A percentile compares a stretch with the other conserved stretches of the same genome.
These are phyloP conservation scores for Akanthomyces dipterigenus DNA, from an alignment of 2,329 filamentous ascomycete species.

Conservation along the genomic window DNA sequence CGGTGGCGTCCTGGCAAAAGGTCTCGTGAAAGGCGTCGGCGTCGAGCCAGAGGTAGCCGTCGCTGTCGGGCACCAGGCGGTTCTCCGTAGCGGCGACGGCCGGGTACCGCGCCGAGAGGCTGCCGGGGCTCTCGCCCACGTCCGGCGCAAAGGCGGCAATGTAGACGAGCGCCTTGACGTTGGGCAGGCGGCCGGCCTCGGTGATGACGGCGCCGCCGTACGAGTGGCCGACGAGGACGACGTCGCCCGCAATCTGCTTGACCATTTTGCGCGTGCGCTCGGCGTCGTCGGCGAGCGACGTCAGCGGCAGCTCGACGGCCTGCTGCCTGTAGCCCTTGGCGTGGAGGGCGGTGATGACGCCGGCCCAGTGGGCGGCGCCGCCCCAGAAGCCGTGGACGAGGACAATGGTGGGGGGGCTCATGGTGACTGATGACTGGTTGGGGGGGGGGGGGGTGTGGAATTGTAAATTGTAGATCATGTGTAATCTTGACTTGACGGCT, in stretches of 20 bases:
- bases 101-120: slow-evolving; percentile 6
- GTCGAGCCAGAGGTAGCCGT: slow-evolving; percentile 9
- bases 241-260: neutral
- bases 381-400: slow-evolving; percentile 11
- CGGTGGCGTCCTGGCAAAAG: slow-evolving; percentile 4
- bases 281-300: slow-evolving; percentile 6
- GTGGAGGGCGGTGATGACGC: neutral
- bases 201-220: slow-evolving; percentile 10
- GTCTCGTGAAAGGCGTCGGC: slow-evolving; percentile 2
- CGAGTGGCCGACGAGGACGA: slow-evolving; percentile 6
- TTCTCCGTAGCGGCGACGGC: slow-evolving; percentile 5
- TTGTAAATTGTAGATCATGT: neutral
- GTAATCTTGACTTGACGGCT: too few relatives aligned
- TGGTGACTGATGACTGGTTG: neutral
- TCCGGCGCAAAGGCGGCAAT: slow-evolving; percentile 9
- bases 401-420: slow-evolving; percentile 4
- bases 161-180: slow-evolving; percentile 5
- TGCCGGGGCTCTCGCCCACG: slow-evolving; percentile 5
- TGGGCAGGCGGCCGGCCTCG: neutral
- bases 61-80: neutral
- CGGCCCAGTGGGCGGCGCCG: slow-evolving; percentile 9
- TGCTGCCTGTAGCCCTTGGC: neutral
- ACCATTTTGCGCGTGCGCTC: slow-evolving; percentile 1
- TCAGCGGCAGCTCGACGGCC: slow-evolving; percentile 8
- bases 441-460: too few relatives aligned